phyloP scores from a whole-genome alignment of 2,329 filamentous ascomycete genomes.

The Colletotrichum theobromicola region DNA sequence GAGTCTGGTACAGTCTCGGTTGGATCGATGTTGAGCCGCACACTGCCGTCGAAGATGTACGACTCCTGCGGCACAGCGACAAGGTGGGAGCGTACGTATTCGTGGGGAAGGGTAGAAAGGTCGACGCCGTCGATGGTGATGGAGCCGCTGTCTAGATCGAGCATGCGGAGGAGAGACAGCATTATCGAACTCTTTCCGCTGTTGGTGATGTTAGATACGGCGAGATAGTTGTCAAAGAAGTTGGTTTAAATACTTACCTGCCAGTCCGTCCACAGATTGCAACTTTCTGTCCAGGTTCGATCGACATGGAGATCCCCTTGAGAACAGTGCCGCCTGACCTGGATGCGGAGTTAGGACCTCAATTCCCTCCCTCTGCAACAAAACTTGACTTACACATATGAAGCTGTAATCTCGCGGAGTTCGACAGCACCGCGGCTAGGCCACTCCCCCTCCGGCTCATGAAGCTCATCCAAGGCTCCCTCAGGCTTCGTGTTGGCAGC shows the following conservation, averaged over 20 bases:
- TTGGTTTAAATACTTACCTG: too few relatives aligned
- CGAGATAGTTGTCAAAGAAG: too few relatives aligned
- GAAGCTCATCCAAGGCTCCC: background rate
- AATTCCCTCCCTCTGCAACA: rapidly evolving
- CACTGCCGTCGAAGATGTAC: slow-evolving; percentile 50
- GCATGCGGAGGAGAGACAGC: slow-evolving; percentile 46
- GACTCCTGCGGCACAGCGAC: slow-evolving; percentile 56
- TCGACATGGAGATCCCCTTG: slow-evolving; percentile 9
- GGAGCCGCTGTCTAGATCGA: slow-evolving; percentile 45
- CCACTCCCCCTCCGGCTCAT: background rate
- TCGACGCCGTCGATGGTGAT: slow-evolving; percentile 52
- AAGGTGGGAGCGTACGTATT: slow-evolving; percentile 34
- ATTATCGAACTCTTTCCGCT: slow-evolving; percentile 53
- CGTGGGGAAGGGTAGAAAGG: slow-evolving; percentile 28
- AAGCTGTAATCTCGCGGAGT: background rate
- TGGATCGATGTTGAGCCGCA: slow-evolving; percentile 56
- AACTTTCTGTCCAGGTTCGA: slow-evolving; percentile 26
- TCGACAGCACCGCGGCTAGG: background rate
- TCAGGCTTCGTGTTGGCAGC: background rate
- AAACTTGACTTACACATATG: background rate
- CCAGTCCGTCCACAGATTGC: slow-evolving; percentile 27
- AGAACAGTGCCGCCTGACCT: slow-evolving; percentile 13
- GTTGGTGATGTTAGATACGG: background rate
- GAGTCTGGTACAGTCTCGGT: slow-evolving; percentile 37
- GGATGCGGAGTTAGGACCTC: background rate